Percentiles rank a stretch among this genome's conserved stretches.
phyloP scores from a whole-genome alignment of 768 basidiomycete species.

The Termitomyces sp. region DNA sequence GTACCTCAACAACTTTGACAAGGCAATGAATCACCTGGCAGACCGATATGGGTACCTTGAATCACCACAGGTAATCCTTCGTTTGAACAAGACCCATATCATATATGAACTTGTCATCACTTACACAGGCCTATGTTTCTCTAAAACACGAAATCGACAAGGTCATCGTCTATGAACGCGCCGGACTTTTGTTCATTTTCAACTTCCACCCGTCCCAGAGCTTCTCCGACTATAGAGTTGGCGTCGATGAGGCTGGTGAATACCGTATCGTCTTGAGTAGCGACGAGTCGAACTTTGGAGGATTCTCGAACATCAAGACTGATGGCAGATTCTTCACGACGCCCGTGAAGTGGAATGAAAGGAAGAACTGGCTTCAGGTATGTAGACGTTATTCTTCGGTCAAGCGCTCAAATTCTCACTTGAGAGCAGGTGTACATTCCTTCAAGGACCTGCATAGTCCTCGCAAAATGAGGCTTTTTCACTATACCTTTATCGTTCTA shows the following conservation, averaged over 20 bases:
- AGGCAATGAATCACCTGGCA: conserved; percentile 86
- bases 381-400: conserved; percentile 16
- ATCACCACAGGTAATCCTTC: conserved; percentile 57
- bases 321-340: conserved; percentile 74
- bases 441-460: conserved; percentile 60
- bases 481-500: background rate
- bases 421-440: conserved; percentile 66
- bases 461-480: conserved; percentile 37
- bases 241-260: conserved; percentile 81
- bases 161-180: conserved; percentile 91
- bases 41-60: conserved; percentile 82
- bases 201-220: conserved; percentile 94
- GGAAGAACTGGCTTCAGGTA: conserved; percentile 88
- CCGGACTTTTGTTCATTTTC: conserved; percentile 91
- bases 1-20: conserved; percentile 92
- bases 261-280: conserved; percentile 78
- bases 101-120: background rate
- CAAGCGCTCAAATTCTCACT: background rate
- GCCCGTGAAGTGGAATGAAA: conserved; percentile 86
- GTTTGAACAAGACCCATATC: background rate
- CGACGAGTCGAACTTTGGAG: conserved; percentile 87
- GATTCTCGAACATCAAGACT: conserved; percentile 75
- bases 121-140: conserved; percentile 78
- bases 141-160: conserved; percentile 94
- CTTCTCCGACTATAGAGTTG: conserved; percentile 92